Base-by-base conservation (phyloP, 352 stramenopile genomes). In the Phytophthora meadii region DNA sequence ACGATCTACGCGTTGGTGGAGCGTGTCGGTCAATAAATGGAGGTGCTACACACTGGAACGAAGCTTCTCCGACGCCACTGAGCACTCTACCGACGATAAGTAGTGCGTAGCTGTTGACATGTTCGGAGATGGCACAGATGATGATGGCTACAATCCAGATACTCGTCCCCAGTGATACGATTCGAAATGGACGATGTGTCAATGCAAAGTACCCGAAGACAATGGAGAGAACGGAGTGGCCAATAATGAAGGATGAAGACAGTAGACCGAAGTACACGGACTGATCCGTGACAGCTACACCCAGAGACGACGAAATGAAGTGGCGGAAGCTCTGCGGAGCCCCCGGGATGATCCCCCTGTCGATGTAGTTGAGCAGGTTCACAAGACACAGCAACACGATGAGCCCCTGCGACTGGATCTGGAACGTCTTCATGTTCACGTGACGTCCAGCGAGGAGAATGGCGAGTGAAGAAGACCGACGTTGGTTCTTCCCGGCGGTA, bases 311-410 rank as follows among this genome's bases (percentile, higher is more conserved):
- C 27, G 71, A 72, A 54, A 96, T 89, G 57, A 97, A 98, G 41
- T 73, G 75, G 9, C 86, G 82, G 65, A 98, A 95, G 53, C 54
- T 78, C 36, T 78, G 57, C 6, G 57, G 64, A 1, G 92, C 89
- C 9, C 96, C 96, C 0, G 96, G 90, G 60, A 98, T 98, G 66
- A 99, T 98, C 27, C 92, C 91, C n/a, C 95, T 86, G 79, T 98
- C 94, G 45, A 98, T 68, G 79, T 98, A 98, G 72, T 97, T 98
- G 56, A 97, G 73, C 14, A 98, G 74, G 68, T 98, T 98, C 68
- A 95, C 93, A 39, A 83, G 64, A 52, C 83, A 94, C 50, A 97
- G 77, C 60, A 96, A 62, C 27, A 94, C 65, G 75, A 97, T 93
- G 54, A 72, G 65, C 14, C 65, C 65, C 40, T 72, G 65, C 24